Evolutionary conservation across 371 early-diverging fungal species (phyloP), one percentile per base, ranked within the genome.

Genomic region (Syncephalis plumigaleata): DNA sequence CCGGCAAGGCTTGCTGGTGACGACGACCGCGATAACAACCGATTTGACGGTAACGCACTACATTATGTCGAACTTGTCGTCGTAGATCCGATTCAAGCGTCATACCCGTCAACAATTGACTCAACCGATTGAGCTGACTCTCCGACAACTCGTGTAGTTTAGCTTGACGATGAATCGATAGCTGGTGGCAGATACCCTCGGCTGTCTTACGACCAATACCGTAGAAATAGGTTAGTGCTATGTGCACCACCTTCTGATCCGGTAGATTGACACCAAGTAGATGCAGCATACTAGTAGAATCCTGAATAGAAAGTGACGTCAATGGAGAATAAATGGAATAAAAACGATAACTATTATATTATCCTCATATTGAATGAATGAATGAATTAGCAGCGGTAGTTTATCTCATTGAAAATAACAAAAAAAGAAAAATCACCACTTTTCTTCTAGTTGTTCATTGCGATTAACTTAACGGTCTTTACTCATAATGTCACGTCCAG

Each of bases 211-310:
- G 75, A 13, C 95, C 95, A 54, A 95, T 85, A 42, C 95, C 95
- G 56, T 91, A 91, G 59, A 95, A 88, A 51, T 83, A 77, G 42
- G 84, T 81, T 39, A 95, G 73, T 24, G 67, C 67, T 16, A 55
- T 39, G 45, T 51, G 42, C 64, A 66, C 48, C 59, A 66, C 77
- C 66, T 89, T 90, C 50, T 79, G 70, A 65, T 92, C 93, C 9
- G 93, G 93, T 44, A 91, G 70, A 66, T 88, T 90, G 52, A 91
- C 87, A 58, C 92, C 92, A 48, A 91, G 79, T 54, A 91, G 65
- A 61, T 87, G 87, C 50, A 91, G 61, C 89, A 89, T 87, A 36
- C 56, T 16, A 42, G 5, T 15, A 18, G 18, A 40, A 40, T 40
- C 5, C 15, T 16, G 18, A 18, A 21, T 40, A 3, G 15, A 40